A percentile compares a stretch with the other conserved stretches of the same genome.
Evolutionary conservation across 352 stramenopile species (phyloP).

Genomic region (Blastocystis sp.): DNA sequence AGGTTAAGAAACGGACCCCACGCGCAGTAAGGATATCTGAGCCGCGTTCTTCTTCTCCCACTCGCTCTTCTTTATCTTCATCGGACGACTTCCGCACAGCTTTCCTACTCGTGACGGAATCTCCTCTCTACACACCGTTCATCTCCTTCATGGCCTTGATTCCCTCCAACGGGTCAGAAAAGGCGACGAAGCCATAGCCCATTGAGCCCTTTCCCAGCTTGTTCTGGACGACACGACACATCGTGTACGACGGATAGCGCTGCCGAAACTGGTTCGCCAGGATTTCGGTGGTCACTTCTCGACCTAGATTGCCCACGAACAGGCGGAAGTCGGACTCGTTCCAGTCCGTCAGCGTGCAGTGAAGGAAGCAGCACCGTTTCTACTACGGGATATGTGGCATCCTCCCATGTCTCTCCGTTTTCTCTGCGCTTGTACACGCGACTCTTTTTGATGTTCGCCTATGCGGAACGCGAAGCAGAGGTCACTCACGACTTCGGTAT

Average conservation of each 20-base stretch:
- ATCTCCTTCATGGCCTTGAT: conserved; percentile 72
- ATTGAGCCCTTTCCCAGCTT: conserved; percentile 55
- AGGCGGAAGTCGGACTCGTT: conserved; percentile 62
- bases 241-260: conserved; percentile 68
- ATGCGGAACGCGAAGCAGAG: background rate
- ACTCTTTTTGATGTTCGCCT: conserved; percentile 56
- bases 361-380: background rate
- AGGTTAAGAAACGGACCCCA: background rate
- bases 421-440: conserved; percentile 6
- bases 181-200: conserved; percentile 70
- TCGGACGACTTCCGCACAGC: conserved; percentile 67
- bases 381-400: conserved; percentile 56
- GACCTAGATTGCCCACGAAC: conserved; percentile 69
- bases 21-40: conserved; percentile 43
- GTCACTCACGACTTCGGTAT: conserved; percentile 61
- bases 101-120: background rate
- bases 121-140: conserved; percentile 10
- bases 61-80: conserved; percentile 67
- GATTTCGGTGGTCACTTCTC: conserved; percentile 55
- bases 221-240: conserved; percentile 26
- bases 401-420: conserved; percentile 60
- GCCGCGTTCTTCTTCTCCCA: conserved; percentile 71
- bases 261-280: conserved; percentile 55
- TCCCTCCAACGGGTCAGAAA: conserved; percentile 63
- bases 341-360: conserved; percentile 39